Percentiles rank a stretch among this genome's conserved stretches.
Evolutionary conservation across 805 yeast species (phyloP).

Genomic region (Osmozyma mogii): DNA sequence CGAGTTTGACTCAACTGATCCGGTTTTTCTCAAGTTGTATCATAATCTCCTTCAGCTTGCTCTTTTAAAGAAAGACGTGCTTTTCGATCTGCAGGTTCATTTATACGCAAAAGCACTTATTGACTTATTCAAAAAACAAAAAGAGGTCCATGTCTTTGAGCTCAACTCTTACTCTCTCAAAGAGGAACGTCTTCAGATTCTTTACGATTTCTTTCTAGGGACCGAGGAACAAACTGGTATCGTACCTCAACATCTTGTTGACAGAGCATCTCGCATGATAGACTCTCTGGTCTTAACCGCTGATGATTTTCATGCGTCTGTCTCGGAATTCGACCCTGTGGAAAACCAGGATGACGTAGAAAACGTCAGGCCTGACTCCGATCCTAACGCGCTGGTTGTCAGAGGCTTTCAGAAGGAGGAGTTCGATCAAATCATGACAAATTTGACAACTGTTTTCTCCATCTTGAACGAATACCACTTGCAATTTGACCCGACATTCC

Average conservation of each 20-base stretch:
- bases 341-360: neutral
- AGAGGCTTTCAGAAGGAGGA: conserved; percentile 1
- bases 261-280: no score
- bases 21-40: conserved; percentile 15
- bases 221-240: conserved; percentile 6
- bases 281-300: no score
- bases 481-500: conserved; percentile 17
- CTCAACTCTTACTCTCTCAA: conserved; percentile 10
- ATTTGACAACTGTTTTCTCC: conserved; percentile 14
- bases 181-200: conserved; percentile 12
- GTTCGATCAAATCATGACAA: conserved; percentile 5
- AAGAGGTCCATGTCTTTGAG: conserved; percentile 13
- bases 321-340: conserved; percentile 1
- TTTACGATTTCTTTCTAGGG: conserved; percentile 15
- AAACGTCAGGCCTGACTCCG: conserved; percentile 6
- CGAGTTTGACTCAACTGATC: no score
- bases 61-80: conserved; percentile 13
- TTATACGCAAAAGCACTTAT: conserved; percentile 16
- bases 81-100: conserved; percentile 2
- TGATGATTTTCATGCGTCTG: conserved; percentile 3
- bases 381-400: neutral
- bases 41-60: conserved; percentile 16
- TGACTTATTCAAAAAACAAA: conserved; percentile 14
- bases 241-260: no score
- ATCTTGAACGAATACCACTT: conserved; percentile 20